Conservation (phyloP, 2,329 filamentous ascomycete genomes). For the Gremmenia infestans region DNA sequence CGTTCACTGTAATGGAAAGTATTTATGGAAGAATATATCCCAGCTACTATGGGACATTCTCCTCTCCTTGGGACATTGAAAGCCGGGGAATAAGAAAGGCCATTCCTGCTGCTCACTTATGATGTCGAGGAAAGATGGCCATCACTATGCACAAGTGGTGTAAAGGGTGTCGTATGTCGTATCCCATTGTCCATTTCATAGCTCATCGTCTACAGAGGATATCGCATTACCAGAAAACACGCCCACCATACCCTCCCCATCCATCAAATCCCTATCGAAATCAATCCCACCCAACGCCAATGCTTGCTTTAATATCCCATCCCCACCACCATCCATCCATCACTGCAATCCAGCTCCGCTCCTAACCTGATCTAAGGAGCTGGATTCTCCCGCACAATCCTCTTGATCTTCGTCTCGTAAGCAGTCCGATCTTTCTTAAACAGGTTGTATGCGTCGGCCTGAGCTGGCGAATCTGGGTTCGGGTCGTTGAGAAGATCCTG, state of each 20-base stretch:
- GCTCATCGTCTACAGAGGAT: background rate
- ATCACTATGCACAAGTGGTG: too few species aligned
- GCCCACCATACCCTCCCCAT: background rate
- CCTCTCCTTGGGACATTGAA: too few species aligned
- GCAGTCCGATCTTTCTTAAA: slow-evolving; percentile 85
- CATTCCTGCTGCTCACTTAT: too few species aligned
- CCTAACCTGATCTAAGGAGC: slow-evolving; percentile 48
- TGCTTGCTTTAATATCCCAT: slow-evolving; percentile 4
- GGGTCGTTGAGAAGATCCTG: slow-evolving; percentile 95
- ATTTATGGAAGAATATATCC: too few species aligned
- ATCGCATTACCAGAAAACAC: background rate
- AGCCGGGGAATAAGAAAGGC: too few species aligned
- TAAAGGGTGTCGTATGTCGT: background rate
- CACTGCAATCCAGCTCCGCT: slow-evolving; percentile 6
- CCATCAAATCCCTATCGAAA: slow-evolving; percentile 6
- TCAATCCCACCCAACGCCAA: slow-evolving; percentile 20
- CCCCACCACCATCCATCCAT: slow-evolving; percentile 2
- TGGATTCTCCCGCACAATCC: slow-evolving; percentile 85
- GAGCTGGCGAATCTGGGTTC: slow-evolving; percentile 93
- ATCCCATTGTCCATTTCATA: background rate
- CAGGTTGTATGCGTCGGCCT: slow-evolving; percentile 95
- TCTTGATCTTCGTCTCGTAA: slow-evolving; percentile 83
- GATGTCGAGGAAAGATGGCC: too few species aligned
- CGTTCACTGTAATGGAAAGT: too few species aligned
- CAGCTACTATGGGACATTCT: too few species aligned